Evolutionary conservation across 169 alveolate species (phyloP).

Genomic region (Babesia bigemina): DNA sequence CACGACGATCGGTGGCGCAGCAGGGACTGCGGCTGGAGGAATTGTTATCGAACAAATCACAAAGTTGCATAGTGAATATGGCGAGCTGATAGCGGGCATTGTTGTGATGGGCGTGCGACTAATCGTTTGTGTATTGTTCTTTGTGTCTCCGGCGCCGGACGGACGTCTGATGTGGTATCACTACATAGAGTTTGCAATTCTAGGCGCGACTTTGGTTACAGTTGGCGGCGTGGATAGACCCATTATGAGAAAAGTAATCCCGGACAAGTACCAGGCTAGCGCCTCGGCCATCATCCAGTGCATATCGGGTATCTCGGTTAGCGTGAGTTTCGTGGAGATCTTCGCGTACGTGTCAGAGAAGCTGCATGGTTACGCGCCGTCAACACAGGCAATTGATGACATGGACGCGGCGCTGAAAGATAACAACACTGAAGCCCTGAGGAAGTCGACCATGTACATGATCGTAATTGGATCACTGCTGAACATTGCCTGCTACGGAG

Average conservation of each 20-base stretch:
- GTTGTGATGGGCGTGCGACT: constrained; percentile 76
- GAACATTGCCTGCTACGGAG: constrained; percentile 12
- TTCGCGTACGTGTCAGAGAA: constrained; percentile 85
- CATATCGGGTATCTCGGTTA: constrained; percentile 85
- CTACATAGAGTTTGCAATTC: constrained; percentile 69
- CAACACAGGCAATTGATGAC: background rate
- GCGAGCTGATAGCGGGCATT: constrained; percentile 85
- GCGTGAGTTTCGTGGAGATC: constrained; percentile 86
- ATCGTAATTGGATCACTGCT: constrained; percentile 5
- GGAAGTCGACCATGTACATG: constrained; percentile 24
- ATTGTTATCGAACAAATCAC: constrained; percentile 82
- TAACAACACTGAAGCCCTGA: constrained; percentile 17
- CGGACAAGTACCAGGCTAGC: constrained; percentile 87
- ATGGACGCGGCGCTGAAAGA: background rate
- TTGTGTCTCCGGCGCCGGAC: constrained; percentile 67
- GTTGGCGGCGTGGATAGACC: constrained; percentile 90
- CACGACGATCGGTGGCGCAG: constrained; percentile 83
- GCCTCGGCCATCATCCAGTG: constrained; percentile 82
- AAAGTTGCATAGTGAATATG: constrained; percentile 78
- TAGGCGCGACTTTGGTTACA: constrained; percentile 88
- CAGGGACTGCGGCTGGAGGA: constrained; percentile 90
- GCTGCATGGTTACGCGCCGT: constrained; percentile 74
- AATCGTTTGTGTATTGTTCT: constrained; percentile 70
- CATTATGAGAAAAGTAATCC: constrained; percentile 84
- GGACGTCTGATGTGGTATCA: constrained; percentile 55